phyloP scores from a whole-genome alignment of 805 yeast genomes.

The Lipomyces yamanashiensis region DNA sequence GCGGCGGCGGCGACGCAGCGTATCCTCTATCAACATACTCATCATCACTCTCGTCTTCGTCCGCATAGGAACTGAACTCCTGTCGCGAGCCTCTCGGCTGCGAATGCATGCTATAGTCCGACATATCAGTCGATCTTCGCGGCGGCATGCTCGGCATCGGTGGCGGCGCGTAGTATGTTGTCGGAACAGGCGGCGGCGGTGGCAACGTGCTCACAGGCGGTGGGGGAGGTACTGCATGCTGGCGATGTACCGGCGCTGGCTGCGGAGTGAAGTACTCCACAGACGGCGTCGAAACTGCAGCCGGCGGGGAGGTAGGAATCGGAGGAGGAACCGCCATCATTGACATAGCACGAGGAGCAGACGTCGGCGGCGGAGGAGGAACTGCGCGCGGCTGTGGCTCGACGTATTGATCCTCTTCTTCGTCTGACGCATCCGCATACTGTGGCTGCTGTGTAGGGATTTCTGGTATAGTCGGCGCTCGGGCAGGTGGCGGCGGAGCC shows the following conservation, averaged over 20 bases:
- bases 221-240: conserved; percentile 28
- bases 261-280: conserved; percentile 1
- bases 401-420: conserved; percentile 15
- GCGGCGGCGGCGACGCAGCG: conserved; percentile 13
- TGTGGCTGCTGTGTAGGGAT: neutral
- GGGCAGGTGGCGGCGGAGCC: conserved; percentile 8
- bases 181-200: conserved; percentile 31
- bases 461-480: neutral
- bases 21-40: conserved; percentile 44
- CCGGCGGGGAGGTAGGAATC: conserved; percentile 14
- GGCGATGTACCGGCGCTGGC: neutral
- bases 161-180: conserved; percentile 30
- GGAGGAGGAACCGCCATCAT: conserved; percentile 30
- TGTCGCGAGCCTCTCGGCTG: neutral
- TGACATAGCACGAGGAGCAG: conserved; percentile 25
- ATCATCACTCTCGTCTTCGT: conserved; percentile 10
- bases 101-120: conserved; percentile 7
- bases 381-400: conserved; percentile 16
- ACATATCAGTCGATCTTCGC: conserved; percentile 15
- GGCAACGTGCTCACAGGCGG: conserved; percentile 30
- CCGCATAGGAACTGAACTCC: conserved; percentile 6
- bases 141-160: conserved; percentile 26
- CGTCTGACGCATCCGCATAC: conserved; percentile 12
- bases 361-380: conserved; percentile 34
- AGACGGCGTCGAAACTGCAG: conserved; percentile 4